Percentiles rank a stretch among this genome's conserved stretches.
Conservation (phyloP, 2,329 filamentous ascomycete genomes). For the Hirsutella rhossiliensis region DNA sequence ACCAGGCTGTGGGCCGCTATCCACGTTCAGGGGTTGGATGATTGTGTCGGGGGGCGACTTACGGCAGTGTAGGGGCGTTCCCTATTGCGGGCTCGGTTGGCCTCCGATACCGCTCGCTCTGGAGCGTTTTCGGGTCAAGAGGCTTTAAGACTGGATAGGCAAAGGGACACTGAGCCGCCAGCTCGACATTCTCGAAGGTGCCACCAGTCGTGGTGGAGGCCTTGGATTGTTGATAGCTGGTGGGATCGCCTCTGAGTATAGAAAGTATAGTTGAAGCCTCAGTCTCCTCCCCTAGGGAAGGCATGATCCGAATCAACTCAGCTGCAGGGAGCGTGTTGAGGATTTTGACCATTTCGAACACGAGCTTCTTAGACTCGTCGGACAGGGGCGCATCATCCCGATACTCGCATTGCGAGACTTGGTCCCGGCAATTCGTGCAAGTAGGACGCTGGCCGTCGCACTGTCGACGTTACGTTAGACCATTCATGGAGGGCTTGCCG, state of each 20-base stretch:
- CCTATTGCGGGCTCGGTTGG: background rate
- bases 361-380: conserved; percentile 3
- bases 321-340: background rate
- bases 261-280: background rate
- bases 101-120: background rate
- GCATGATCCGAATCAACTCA: background rate
- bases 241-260: background rate
- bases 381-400: conserved; percentile 6
- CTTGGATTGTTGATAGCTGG: background rate
- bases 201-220: background rate
- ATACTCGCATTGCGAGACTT: conserved; percentile 7
- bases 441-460: conserved; percentile 9
- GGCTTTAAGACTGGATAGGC: background rate
- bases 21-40: too few relatives aligned
- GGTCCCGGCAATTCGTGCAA: conserved; percentile 9
- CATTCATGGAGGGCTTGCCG: too few relatives aligned
- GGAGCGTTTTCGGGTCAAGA: background rate
- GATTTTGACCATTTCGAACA: conserved; percentile 6
- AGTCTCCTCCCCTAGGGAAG: background rate
- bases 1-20: too few relatives aligned
- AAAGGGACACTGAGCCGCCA: background rate
- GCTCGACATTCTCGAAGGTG: background rate
- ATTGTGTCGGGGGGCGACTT: too few relatives aligned
- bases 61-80: background rate
- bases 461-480: background rate